A percentile compares a stretch with the other conserved stretches of the same genome.
These are phyloP conservation scores for Chenopodium suecicum DNA, from an alignment of 148 eudicot species.

Conservation along the genomic window DNA sequence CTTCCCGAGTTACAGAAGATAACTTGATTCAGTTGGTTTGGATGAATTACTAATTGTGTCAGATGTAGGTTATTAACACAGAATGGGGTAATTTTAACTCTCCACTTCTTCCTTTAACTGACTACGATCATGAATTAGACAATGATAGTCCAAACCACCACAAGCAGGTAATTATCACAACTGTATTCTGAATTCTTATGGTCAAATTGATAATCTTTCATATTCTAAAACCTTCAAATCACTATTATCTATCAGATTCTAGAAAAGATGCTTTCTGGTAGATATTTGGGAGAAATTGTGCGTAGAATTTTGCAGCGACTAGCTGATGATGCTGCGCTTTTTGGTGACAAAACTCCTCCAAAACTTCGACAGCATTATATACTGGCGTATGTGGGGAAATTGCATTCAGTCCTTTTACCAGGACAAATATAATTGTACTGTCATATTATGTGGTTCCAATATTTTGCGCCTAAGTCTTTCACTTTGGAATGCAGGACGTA, in stretches of 20 bases:
- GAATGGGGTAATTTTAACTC: conserved; percentile 84
- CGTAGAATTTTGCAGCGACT: conserved; percentile 58
- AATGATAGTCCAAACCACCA: conserved; percentile 58
- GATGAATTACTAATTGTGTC: not conserved
- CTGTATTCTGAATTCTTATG: not conserved
- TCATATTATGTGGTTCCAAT: not conserved
- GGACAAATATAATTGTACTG: not conserved
- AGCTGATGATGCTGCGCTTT: conserved; percentile 73
- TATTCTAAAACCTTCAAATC: conserved; percentile 1
- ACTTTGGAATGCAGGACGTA: conserved; percentile 50
- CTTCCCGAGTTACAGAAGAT: not conserved
- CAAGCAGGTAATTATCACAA: conserved; percentile 54
- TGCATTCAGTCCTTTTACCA: not conserved
- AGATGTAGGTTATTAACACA: conserved; percentile 70
- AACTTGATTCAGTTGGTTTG: not conserved
- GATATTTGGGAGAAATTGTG: conserved; percentile 87
- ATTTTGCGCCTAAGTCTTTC: not conserved
- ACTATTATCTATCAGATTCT: conserved; percentile 43
- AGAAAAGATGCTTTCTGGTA: conserved; percentile 86
- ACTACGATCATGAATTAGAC: conserved; percentile 62
- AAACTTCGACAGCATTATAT: conserved; percentile 51
- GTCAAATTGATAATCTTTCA: not conserved
- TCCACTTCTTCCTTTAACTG: conserved; percentile 67
- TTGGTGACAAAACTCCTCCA: conserved; percentile 63
- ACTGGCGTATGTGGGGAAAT: conserved; percentile 40